Evolutionary conservation across 2,329 filamentous ascomycete species (phyloP).

Genomic region (Colletotrichum destructivum): DNA sequence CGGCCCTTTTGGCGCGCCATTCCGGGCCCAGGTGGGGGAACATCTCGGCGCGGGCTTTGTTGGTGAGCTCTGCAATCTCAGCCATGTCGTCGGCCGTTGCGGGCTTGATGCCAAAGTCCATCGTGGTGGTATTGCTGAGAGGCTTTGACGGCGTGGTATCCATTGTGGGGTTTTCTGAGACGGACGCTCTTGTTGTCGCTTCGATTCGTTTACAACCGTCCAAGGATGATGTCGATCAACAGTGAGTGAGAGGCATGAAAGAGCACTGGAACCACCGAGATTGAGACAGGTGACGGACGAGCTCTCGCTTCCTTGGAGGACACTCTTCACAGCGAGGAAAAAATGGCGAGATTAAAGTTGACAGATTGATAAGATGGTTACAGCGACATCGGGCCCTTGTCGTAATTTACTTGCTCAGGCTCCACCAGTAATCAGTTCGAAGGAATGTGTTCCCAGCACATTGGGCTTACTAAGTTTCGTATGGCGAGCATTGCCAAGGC

Average conservation of each 20-base stretch:
- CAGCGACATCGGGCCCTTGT: background rate
- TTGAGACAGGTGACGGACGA: background rate
- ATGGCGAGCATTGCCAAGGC: background rate
- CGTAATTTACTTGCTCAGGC: background rate
- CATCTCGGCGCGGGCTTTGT: conserved; percentile 47
- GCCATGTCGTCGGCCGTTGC: conserved; percentile 45
- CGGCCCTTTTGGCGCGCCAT: conserved; percentile 41
- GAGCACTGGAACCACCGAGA: background rate
- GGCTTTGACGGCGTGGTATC: background rate
- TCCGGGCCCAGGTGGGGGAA: conserved; percentile 47
- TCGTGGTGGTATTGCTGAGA: background rate
- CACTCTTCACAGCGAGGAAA: background rate
- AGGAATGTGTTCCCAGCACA: background rate
- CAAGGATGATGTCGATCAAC: background rate
- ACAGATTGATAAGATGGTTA: conserved; percentile 4
- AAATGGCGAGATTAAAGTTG: background rate
- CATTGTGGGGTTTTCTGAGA: too few relatives aligned
- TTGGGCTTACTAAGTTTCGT: background rate
- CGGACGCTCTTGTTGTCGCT: background rate
- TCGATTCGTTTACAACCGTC: background rate
- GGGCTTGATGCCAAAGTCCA: conserved; percentile 39
- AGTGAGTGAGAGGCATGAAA: background rate
- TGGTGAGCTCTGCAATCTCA: conserved; percentile 45
- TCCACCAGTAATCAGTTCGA: background rate
- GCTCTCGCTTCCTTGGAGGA: background rate